Evolutionary conservation across 2,329 filamentous ascomycete species (phyloP), one percentile per base, ranked within the genome.

Genomic region (Sarocladium brachiariae): DNA sequence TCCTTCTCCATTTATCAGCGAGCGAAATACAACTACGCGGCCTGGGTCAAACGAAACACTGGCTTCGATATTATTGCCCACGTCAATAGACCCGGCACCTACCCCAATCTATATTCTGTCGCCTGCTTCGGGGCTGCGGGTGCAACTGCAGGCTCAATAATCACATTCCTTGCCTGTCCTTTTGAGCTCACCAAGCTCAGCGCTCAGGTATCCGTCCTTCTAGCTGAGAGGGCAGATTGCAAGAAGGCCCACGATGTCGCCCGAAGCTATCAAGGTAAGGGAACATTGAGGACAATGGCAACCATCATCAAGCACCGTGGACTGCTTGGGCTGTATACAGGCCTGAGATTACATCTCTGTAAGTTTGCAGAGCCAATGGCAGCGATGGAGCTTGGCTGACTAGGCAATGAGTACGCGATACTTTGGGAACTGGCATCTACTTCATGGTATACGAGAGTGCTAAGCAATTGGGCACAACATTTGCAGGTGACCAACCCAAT

Each of bases 131-230:
- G 85, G 21, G 78, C 83, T 10, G 86, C 88, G 38, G 88, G 89
- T 48, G 87, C 87, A 35, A 87, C 84, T 11, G 86, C 89, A 48
- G 89, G 89, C 51, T 89, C 86, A 19, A 78, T 82, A 53, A 91
- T 93, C 51, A 91, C 89, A 8, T 75, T 86, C 48, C 80, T 93
- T 58, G 87, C 89, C 57, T 95, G 89, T 62, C 89, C 89, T 1
- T 95, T 95, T 63, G 89, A 95, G 66, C 76, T 95, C 65, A 91
- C 87, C n/a, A 95, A 95, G 67, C 75, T 93, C 53, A 91, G 86
- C 64, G 87, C 89, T 14, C 89, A 95, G 65, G 86, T 93, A 18
- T 90, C 89, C 2, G 86, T 90, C 10, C 72, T 92, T 53, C 80
- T 91, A 71, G 84, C 85, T 16, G 65, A 70, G 51, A 63, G 67